Evolutionary conservation across 73 alveolate genomes (phyloP), one percentile per base, ranked within the genome.

Genomic region (Stentor roeselii): DNA sequence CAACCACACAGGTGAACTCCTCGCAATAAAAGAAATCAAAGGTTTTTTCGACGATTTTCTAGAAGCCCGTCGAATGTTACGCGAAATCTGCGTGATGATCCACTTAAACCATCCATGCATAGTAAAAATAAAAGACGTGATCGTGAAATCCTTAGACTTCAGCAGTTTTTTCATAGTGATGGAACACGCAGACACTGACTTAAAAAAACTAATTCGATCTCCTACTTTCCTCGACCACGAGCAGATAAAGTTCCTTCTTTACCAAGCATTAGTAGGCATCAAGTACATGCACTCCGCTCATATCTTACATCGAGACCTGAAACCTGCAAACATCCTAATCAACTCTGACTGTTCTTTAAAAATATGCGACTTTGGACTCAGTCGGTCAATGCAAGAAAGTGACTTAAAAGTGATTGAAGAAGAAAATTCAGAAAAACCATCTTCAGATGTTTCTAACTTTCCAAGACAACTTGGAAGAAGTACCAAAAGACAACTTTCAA

Each of bases 341-440:
- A 91, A 96, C 88, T 97, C 92, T 60, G 96, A 93, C 85, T 92
- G 98, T 82, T 78, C 95, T 3, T 93, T 95, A 41, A 93, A 95
- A 86, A 84, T 97, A 36, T 92, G 99, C 76, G 99, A 97, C 88
- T 97, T 95, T 60, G 99, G 99, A n/a, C 84, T 94, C 3, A 95
- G 97, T 3, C 84, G 98, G 82, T 75, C 31, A 39, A 39, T 21
- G 39, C 31, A 34, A 76, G 30, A 76, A 14, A 37, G 39, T 36
- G 37, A 76, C 60, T 76, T n/a, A 76, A 35, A 38, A 21, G 74
- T 76, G 21, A 4, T 11, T 11, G 82, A 76, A 6, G 84, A 3
- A 3, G 76, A 3, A 36, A 30, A 36, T 76, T 11, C 14, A 30
- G 32, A 76, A 76, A 3, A 4, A 36, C 11, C 78, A 3, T 31